Conservation (phyloP, 768 basidiomycete genomes). For the Boletus tylopilopsis region DNA sequence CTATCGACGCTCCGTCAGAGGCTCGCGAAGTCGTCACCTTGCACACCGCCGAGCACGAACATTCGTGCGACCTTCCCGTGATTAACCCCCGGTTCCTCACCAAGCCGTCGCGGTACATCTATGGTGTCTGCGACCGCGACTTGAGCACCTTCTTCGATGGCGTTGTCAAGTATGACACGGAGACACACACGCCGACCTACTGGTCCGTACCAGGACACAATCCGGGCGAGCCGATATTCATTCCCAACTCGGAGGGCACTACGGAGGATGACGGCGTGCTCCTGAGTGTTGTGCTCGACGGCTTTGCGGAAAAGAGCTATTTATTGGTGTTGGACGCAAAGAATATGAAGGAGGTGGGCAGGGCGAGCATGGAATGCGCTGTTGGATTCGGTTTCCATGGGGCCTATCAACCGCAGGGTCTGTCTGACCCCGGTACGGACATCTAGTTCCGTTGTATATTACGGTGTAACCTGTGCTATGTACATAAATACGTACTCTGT, state of each 20-base stretch:
- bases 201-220: constrained; percentile 31
- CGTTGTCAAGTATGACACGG: constrained; percentile 35
- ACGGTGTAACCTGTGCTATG: background rate
- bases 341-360: constrained; percentile 34
- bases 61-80: constrained; percentile 35
- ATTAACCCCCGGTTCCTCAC: constrained; percentile 31
- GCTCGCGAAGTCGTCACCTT: constrained; percentile 16
- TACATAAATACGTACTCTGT: no score
- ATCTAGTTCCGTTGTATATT: constrained; percentile 16
- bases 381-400: constrained; percentile 39
- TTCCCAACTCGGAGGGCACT: constrained; percentile 25
- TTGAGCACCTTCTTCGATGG: constrained; percentile 33
- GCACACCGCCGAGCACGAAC: constrained; percentile 23
- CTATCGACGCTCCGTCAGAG: constrained; percentile 11
- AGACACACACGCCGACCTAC: constrained; percentile 16
- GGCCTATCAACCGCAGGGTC: constrained; percentile 11
- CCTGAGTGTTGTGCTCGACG: constrained; percentile 36
- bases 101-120: constrained; percentile 32
- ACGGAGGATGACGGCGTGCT: constrained; percentile 37
- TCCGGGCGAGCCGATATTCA: constrained; percentile 38
- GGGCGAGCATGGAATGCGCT: constrained; percentile 32
- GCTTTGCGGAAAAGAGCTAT: constrained; percentile 28
- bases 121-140: constrained; percentile 26
- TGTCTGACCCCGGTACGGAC: constrained; percentile 17
- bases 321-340: constrained; percentile 36